Evolutionary conservation across 1,284 basidiomycete species (phyloP).

Genomic region (Rhodotorula sp.): DNA sequence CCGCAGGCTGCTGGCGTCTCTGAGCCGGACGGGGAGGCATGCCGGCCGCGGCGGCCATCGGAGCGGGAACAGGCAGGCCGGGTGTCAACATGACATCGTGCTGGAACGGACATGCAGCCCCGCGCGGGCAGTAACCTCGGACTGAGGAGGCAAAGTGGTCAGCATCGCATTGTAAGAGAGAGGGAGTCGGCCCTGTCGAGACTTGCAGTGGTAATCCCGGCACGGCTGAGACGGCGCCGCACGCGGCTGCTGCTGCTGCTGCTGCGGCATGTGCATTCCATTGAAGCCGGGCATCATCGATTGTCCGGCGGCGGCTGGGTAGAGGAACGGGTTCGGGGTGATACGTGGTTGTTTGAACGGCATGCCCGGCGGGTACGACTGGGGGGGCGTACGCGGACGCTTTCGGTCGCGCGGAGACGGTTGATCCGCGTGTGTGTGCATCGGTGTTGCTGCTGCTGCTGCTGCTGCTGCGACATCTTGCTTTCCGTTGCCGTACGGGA

Average conservation of each 20-base stretch:
- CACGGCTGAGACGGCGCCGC: slow-evolving; percentile 52
- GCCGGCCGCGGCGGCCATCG: not conserved
- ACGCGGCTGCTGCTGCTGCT: not conserved
- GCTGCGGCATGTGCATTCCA: too few relatives aligned
- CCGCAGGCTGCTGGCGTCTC: too few relatives aligned
- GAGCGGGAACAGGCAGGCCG: not conserved
- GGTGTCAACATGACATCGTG: slow-evolving; percentile 61
- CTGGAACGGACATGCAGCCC: slow-evolving; percentile 84
- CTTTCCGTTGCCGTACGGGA: not conserved
- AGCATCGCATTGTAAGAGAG: slow-evolving; percentile 9
- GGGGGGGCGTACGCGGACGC: not conserved
- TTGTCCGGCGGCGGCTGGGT: not conserved
- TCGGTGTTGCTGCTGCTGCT: too few relatives aligned
- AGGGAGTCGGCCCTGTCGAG: not conserved
- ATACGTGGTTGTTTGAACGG: not conserved
- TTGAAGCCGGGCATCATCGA: not conserved
- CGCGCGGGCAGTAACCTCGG: slow-evolving; percentile 84
- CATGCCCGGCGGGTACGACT: not conserved
- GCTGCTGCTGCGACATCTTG: not conserved
- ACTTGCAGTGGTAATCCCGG: slow-evolving; percentile 84
- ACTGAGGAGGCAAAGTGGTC: slow-evolving; percentile 55
- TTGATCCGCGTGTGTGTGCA: not conserved
- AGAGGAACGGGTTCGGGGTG: slow-evolving; percentile 1
- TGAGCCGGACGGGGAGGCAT: too few relatives aligned
- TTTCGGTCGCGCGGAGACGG: not conserved